Base-by-base conservation (phyloP, 371 early-diverging fungal genomes). In the Syncephalastrum monosporum region DNA sequence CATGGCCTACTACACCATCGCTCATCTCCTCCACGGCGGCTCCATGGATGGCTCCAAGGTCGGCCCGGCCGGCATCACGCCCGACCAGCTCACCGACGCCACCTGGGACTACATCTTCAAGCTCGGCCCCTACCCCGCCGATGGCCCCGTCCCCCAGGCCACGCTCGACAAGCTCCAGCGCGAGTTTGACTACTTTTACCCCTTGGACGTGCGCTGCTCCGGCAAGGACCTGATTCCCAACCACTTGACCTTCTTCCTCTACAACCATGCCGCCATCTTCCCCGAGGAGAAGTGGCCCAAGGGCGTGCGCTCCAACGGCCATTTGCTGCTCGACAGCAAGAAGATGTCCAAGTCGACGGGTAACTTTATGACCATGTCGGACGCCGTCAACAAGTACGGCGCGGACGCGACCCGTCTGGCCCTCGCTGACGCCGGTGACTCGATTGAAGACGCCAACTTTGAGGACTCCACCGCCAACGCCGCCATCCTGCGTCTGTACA, bases 271-370 rank as follows among this genome's bases (percentile, higher is more conserved):
- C 25, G 98, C 99, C 23, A 73, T 99, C 49, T 99, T 99, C 89
- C 91, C 92, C 47, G 85, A 91, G 71, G 76, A 87, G 45, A 83
- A 90, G 64, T 99, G 99, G 99, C 99, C 99, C 3, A 79, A 74
- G 29, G 85, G 83, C 59, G 83, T 99, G 49, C 95, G 98, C 53
- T 88, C 91, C 61, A 99, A 99, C 81, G 99, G 99, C 42, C 98
- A 99, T 75, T 81, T 99, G 77, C 75, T 99, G 79, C 75, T 99
- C 59, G 99, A 99, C 79, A 80, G 88, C 55, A 93, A 95, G 51
- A 99, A 99, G 87, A 99, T 99, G 99, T 89, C 96, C 69, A 99
- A 99, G 84, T 94, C 94, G 46, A 97, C 97, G n/a, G 99, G 99
- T 49, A 99, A 99, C 87, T 99, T 97, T 68, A 74, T 99, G 81